Percentiles rank a stretch among this genome's conserved stretches.
These are phyloP conservation scores for Gliomastix tumulicola DNA, from an alignment of 2,329 filamentous ascomycete species.

Conservation along the genomic window DNA sequence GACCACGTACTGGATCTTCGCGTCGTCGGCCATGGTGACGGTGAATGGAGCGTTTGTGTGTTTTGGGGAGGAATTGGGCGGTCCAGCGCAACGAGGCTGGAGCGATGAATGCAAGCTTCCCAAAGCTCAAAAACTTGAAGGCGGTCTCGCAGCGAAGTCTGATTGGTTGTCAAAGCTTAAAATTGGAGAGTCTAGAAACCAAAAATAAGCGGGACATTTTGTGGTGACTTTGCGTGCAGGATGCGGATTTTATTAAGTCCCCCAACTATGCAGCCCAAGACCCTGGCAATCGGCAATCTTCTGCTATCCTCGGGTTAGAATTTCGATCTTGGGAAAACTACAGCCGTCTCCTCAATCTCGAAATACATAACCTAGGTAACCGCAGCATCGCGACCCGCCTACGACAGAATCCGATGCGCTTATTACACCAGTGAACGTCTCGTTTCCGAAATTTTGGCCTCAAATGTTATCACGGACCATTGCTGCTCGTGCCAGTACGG, in stretches of 20 bases:
- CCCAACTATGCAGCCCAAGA: no score
- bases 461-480: conserved; percentile 54
- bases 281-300: no score
- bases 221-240: no score
- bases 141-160: no score
- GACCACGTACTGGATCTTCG: conserved; percentile 64
- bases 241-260: no score
- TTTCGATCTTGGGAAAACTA: conserved; percentile 23
- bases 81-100: conserved; percentile 22
- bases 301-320: conserved; percentile 17
- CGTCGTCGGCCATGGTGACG: conserved; percentile 54
- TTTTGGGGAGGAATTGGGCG: conserved; percentile 4
- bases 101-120: no score
- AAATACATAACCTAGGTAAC: conserved; percentile 1
- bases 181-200: no score
- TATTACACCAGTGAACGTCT: conserved; percentile 22
- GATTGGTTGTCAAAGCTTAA: no score
- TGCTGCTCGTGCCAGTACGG: conserved; percentile 44
- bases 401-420: no score
- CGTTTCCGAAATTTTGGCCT: conserved; percentile 20
- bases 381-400: conserved; percentile 8
- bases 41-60: no score
- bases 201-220: no score
- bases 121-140: conserved; percentile 23
- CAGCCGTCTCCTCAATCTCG: conserved; percentile 13